A percentile compares a stretch with the other conserved stretches of the same genome.
Conservation (phyloP, 768 basidiomycete species). For the Boletus rubropictus region DNA sequence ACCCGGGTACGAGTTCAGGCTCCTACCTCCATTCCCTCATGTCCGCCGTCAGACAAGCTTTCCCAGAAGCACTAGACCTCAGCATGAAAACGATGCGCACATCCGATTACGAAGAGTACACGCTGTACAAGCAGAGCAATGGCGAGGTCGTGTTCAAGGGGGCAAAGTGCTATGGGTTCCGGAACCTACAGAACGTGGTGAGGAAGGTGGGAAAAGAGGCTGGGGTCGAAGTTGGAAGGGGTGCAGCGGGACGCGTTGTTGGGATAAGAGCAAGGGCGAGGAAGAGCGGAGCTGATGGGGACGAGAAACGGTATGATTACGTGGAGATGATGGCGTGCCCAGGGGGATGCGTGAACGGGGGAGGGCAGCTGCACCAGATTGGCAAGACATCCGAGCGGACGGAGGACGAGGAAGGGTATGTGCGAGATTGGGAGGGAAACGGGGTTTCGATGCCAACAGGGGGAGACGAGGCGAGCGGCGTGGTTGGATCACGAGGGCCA, state of each 20-base stretch:
- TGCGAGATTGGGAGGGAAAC: slow-evolving; percentile 53
- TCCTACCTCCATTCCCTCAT: slow-evolving; percentile 86
- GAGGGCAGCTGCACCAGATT: slow-evolving; percentile 59
- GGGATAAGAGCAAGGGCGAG: slow-evolving; percentile 26
- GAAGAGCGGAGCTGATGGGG: slow-evolving; percentile 32
- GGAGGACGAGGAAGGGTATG: slow-evolving; percentile 62
- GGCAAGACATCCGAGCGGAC: slow-evolving; percentile 18
- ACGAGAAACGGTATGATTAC: slow-evolving; percentile 68
- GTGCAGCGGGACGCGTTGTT: slow-evolving; percentile 49
- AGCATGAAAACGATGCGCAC: slow-evolving; percentile 57
- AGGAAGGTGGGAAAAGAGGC: slow-evolving; percentile 85
- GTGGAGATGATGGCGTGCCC: slow-evolving; percentile 99
- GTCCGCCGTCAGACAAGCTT: slow-evolving; percentile 41
- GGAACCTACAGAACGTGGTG: slow-evolving; percentile 95
- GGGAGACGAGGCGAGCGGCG: slow-evolving; percentile 1
- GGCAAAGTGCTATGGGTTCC: slow-evolving; percentile 94
- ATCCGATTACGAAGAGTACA: slow-evolving; percentile 74
- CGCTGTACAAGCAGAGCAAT: slow-evolving; percentile 38
- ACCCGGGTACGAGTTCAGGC: slow-evolving; percentile 85
- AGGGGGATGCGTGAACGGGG: slow-evolving; percentile 94
- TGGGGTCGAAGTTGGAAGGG: slow-evolving; percentile 65
- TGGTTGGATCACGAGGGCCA: slow-evolving; percentile 33
- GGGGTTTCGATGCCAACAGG: slow-evolving; percentile 36
- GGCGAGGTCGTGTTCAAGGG: slow-evolving; percentile 79
- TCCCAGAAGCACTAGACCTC: slow-evolving; percentile 43